Base-by-base conservation (phyloP, 2,329 filamentous ascomycete genomes). In the Stagonosporopsis chrysanthemi region DNA sequence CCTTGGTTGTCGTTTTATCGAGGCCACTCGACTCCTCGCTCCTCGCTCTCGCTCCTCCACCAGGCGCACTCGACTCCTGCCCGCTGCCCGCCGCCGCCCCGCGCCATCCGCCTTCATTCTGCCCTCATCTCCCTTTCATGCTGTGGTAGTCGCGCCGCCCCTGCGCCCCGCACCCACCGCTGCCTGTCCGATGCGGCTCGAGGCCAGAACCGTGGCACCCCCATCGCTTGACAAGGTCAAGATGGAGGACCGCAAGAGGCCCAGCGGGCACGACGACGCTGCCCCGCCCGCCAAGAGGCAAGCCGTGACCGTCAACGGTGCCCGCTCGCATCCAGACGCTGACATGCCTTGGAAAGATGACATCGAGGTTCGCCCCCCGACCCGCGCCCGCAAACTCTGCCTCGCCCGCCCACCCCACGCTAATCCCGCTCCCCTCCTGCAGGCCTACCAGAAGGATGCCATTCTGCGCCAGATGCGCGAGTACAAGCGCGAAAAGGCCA, bases 161-260 rank as follows among this genome's bases (percentile, higher is more conserved):
- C 24, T 26, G 24, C 24, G 24, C 24, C 24, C 54, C 63, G 47
- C 53, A 44, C 58, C 58, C 36, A 15, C 61, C 55, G 74, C 77
- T 77, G 79, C 79, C 80, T 71, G 28, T 84, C 90, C 92, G 85
- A 96, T 96, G 91, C 86, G 90, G 86, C 88, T 90, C 82, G 89
- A 90, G 81, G 85, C 86, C 69, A 84, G 84, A 77, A 85, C 87
- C 80, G 84, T 88, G 79, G 84, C 88, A 84, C 86, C 88, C 86
- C 87, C 90, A 83, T 89, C 91, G 82, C 79, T 84, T 78, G 88
- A 88, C 85, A 84, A 91, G 81, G 83, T 88, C 83, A 97, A 95
- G 86, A 99, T 98, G 94, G 95, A 99, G 86, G 95, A 98, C 84
- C 92, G 95, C 86, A 99, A 99, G 86, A 88, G 95, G 86, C 90